These are phyloP conservation scores for Dryadomyces quercivorus DNA, from an alignment of 2,329 filamentous ascomycete species.

Conservation along the genomic window DNA sequence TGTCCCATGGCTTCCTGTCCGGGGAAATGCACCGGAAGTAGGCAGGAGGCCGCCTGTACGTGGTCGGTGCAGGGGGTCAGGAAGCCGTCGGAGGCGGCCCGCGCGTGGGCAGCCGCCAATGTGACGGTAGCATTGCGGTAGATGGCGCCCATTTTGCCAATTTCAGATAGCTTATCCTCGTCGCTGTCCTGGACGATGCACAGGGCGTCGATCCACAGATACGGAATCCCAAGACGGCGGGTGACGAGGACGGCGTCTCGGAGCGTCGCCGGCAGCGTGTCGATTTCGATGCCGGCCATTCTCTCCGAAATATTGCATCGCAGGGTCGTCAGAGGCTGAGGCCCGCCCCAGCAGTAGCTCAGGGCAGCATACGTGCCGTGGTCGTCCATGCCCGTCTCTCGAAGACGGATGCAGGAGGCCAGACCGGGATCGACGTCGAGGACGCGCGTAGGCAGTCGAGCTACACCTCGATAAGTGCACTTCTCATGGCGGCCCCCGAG, in stretches of 20 bases:
- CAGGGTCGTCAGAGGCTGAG: background rate
- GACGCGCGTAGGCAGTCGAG: too few relatives aligned
- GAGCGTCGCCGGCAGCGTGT: background rate
- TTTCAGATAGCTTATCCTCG: slow-evolving; percentile 5
- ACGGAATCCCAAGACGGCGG: background rate
- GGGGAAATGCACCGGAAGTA: background rate
- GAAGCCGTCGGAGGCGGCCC: background rate
- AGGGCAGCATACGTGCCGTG: background rate
- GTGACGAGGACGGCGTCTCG: background rate
- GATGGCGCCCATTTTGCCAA: slow-evolving; percentile 4
- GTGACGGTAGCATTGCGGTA: slow-evolving; percentile 4
- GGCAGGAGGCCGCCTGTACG: background rate
- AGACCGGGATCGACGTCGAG: too few relatives aligned
- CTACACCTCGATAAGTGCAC: too few relatives aligned
- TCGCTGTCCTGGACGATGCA: background rate
- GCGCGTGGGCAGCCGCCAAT: slow-evolving; percentile 1
- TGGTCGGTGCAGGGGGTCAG: background rate
- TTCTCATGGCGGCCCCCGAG: too few relatives aligned
- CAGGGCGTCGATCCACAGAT: background rate
- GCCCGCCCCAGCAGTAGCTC: background rate
- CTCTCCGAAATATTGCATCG: too few relatives aligned
- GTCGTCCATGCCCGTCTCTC: background rate
- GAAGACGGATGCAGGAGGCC: too few relatives aligned
- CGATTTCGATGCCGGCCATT: background rate
- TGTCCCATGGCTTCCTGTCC: background rate